These are phyloP conservation scores for Gossypium ekmanianum DNA, from an alignment of 345 rosid species.

Conservation along the genomic window DNA sequence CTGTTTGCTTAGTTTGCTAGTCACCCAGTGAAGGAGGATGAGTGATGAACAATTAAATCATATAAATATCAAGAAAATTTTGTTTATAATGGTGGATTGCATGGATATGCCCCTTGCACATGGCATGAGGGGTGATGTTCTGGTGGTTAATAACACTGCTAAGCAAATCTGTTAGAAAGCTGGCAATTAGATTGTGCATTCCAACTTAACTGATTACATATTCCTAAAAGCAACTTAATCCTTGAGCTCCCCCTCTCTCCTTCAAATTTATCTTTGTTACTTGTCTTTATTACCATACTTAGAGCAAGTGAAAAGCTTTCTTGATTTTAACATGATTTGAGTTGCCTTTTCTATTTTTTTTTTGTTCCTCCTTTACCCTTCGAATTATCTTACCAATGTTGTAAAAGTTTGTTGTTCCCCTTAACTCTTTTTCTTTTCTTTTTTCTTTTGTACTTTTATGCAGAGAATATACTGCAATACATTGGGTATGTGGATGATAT, in stretches of 20 bases:
- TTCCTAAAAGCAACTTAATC: background rate
- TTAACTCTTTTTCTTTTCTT: background rate
- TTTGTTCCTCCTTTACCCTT: background rate
- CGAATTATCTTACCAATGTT: constrained; percentile 2
- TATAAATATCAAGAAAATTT: background rate
- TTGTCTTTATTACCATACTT: background rate
- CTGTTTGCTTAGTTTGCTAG: background rate
- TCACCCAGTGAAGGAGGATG: background rate
- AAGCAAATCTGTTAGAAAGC: background rate
- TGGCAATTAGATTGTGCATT: background rate
- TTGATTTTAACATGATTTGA: background rate
- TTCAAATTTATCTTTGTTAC: background rate
- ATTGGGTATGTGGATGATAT: constrained; percentile 47
- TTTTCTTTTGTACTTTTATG: constrained; percentile 3
- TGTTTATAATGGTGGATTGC: background rate
- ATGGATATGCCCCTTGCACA: background rate
- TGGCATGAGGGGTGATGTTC: background rate
- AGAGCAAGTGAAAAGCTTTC: background rate
- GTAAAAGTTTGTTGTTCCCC: background rate
- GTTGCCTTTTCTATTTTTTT: background rate
- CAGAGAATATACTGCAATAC: constrained; percentile 49
- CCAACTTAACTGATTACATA: background rate
- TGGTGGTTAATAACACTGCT: background rate
- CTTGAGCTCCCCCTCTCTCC: background rate
- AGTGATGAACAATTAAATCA: background rate